A percentile compares a stretch with the other conserved stretches of the same genome.
Evolutionary conservation across 169 alveolate genomes (phyloP).

Genomic region (Plasmodium berghei): DNA sequence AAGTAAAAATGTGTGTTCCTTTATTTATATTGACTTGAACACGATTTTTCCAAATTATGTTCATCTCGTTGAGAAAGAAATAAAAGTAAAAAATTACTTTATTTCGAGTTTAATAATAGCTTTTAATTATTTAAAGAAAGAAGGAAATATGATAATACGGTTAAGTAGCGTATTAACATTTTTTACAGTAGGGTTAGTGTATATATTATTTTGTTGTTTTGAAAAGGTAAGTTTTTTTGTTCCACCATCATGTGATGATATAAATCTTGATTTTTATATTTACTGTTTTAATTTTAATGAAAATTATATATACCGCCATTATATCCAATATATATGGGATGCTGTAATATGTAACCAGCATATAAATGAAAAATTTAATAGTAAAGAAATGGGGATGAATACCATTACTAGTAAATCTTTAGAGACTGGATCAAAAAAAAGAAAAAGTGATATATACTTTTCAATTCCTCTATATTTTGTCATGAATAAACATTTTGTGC

Average conservation of each 20-base stretch:
- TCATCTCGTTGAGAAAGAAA: constrained; percentile 53
- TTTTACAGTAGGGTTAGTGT: constrained; percentile 71
- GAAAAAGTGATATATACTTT: constrained; percentile 40
- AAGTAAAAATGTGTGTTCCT: constrained; percentile 27
- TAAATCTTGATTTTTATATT: constrained; percentile 37
- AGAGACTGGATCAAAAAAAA: constrained; percentile 11
- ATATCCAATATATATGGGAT: constrained; percentile 71
- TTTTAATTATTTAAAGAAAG: constrained; percentile 53
- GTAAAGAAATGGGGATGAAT: neutral
- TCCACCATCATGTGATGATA: constrained; percentile 76
- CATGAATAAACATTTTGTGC: constrained; percentile 63
- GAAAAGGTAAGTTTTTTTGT: constrained; percentile 42
- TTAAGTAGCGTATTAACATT: constrained; percentile 65
- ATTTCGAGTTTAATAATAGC: constrained; percentile 60
- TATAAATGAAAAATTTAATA: constrained; percentile 25
- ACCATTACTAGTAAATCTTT: neutral
- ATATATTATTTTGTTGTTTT: constrained; percentile 59
- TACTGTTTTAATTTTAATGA: constrained; percentile 53
- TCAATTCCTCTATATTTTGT: constrained; percentile 62
- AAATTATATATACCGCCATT: constrained; percentile 68
- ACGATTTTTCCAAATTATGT: constrained; percentile 46
- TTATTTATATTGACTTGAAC: constrained; percentile 50
- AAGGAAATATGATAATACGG: constrained; percentile 52
- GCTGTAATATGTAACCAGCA: constrained; percentile 59
- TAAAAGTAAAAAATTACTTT: constrained; percentile 55